A percentile compares a stretch with the other conserved stretches of the same genome.
These are phyloP conservation scores for Russula earlei DNA, from an alignment of 768 basidiomycete genomes.

Conservation along the genomic window DNA sequence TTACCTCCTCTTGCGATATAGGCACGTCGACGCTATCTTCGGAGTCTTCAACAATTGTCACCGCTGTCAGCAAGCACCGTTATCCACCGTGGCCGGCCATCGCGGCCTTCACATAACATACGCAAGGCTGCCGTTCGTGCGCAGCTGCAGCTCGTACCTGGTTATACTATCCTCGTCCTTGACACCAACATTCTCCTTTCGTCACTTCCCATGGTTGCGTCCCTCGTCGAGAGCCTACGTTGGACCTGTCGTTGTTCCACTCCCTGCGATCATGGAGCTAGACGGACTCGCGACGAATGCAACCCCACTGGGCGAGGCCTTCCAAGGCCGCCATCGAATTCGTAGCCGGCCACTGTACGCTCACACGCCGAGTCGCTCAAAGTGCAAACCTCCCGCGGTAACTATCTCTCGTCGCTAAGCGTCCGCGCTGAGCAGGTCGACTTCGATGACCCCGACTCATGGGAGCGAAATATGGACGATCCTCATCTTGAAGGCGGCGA, in stretches of 20 bases:
- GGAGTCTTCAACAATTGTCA: conserved; percentile 48
- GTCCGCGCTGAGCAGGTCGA: conserved; percentile 81
- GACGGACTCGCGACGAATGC: conserved; percentile 73
- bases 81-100: conserved; percentile 16
- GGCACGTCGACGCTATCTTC: conserved; percentile 69
- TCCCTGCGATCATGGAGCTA: conserved; percentile 94
- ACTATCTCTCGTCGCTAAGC: conserved; percentile 76
- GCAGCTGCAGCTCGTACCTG: conserved; percentile 54
- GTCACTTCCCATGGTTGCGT: conserved; percentile 60
- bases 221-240: conserved; percentile 64
- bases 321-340: conserved; percentile 68
- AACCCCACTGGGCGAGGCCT: conserved; percentile 58
- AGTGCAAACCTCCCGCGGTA: conserved; percentile 91
- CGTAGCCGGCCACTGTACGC: conserved; percentile 64
- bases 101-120: conserved; percentile 25
- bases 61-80: conserved; percentile 22
- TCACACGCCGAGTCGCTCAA: conserved; percentile 73
- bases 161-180: conserved; percentile 84
- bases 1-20: conserved; percentile 25
- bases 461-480: conserved; percentile 87
- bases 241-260: conserved; percentile 90
- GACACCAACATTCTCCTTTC: conserved; percentile 94
- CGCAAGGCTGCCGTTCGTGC: conserved; percentile 29
- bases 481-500: conserved; percentile 84
- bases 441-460: conserved; percentile 37